These are phyloP conservation scores for Euphorbia pulcherrima DNA, from an alignment of 345 rosid genomes.

Conservation along the genomic window DNA sequence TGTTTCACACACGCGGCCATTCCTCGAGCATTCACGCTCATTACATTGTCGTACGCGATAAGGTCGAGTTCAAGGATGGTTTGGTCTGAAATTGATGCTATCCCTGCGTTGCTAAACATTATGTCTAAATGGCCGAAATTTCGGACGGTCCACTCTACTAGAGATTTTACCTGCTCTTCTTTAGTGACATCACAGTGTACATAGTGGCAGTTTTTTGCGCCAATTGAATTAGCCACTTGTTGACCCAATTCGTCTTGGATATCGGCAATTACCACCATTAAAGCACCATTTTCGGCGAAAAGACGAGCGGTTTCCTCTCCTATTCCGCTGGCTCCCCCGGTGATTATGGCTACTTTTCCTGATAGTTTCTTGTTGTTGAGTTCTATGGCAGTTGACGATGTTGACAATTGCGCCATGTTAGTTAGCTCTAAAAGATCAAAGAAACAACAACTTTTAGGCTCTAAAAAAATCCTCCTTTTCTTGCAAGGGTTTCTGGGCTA, in stretches of 20 bases:
- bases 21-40: slow-evolving; percentile 34
- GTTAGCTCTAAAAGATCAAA: too few species aligned
- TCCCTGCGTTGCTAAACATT: slow-evolving; percentile 45
- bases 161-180: slow-evolving; percentile 35
- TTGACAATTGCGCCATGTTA: neutral
- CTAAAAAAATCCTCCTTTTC: too few species aligned
- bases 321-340: slow-evolving; percentile 32
- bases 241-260: slow-evolving; percentile 31
- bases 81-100: slow-evolving; percentile 10
- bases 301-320: slow-evolving; percentile 22
- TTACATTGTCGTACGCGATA: slow-evolving; percentile 11
- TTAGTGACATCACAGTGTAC: slow-evolving; percentile 33
- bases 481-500: too few species aligned
- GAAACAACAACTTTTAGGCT: too few species aligned
- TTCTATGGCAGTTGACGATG: neutral
- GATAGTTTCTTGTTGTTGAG: slow-evolving; percentile 1
- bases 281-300: slow-evolving; percentile 24
- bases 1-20: slow-evolving; percentile 29
- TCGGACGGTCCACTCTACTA: slow-evolving; percentile 27
- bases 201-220: slow-evolving; percentile 19
- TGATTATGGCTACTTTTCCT: slow-evolving; percentile 25
- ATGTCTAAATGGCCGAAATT: slow-evolving; percentile 27
- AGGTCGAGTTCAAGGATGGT: slow-evolving; percentile 27
- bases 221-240: slow-evolving; percentile 24
- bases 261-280: slow-evolving; percentile 32